These are phyloP conservation scores for Colletotrichum sp. DNA, from an alignment of 2,329 filamentous ascomycete genomes.

Conservation along the genomic window DNA sequence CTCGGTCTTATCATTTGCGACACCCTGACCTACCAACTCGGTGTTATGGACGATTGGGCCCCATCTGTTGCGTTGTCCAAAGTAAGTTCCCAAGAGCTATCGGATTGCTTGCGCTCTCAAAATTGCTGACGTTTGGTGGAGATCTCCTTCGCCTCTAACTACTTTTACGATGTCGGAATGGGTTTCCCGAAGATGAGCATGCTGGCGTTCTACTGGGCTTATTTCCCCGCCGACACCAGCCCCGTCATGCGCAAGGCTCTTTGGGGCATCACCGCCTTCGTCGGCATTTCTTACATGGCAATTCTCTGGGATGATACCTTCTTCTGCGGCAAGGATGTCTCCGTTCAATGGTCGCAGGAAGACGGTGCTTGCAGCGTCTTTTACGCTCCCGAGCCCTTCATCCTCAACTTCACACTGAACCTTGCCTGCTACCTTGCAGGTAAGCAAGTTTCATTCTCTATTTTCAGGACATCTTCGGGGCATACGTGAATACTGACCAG, in stretches of 20 bases:
- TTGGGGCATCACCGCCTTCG: constrained; percentile 35
- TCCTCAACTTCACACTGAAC: constrained; percentile 38
- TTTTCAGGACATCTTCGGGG: neutral
- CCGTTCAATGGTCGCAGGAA: constrained; percentile 38
- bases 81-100: constrained; percentile 24
- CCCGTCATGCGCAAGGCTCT: constrained; percentile 30
- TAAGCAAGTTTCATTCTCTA: neutral
- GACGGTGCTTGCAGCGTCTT: constrained; percentile 40
- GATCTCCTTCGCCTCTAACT: constrained; percentile 40
- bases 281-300: constrained; percentile 30
- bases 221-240: constrained; percentile 31
- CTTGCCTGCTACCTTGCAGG: constrained; percentile 35
- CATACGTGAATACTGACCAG: neutral
- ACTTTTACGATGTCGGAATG: constrained; percentile 41
- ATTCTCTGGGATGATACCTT: constrained; percentile 39
- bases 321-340: constrained; percentile 37
- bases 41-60: constrained; percentile 33
- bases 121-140: neutral
- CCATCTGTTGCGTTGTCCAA: constrained; percentile 35
- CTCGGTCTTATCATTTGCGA: constrained; percentile 38
- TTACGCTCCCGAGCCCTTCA: constrained; percentile 35
- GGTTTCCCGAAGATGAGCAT: constrained; percentile 39
- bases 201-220: constrained; percentile 39
- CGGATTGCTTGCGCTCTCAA: rapidly evolving
- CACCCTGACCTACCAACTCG: constrained; percentile 34